Conservation (phyloP, 2,329 filamentous ascomycete genomes). For the Penicillium olsonii region DNA sequence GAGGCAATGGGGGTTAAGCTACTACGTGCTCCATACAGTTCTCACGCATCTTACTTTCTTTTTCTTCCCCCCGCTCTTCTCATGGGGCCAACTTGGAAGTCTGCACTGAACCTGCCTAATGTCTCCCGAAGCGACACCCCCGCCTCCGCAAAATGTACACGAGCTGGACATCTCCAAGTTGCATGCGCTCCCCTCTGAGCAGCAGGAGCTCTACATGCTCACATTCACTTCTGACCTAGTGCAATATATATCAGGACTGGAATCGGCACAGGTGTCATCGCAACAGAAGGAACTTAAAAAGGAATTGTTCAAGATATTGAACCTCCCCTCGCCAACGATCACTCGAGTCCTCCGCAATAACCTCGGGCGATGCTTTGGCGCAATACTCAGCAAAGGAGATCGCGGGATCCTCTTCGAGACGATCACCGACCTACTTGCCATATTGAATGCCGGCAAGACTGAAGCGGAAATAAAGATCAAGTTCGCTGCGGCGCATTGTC, state of each 20-base stretch:
- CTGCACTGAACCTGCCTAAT: slow-evolving; percentile 30
- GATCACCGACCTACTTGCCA: slow-evolving; percentile 78
- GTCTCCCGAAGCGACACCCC: slow-evolving; percentile 39
- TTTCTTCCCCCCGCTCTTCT: slow-evolving; percentile 6
- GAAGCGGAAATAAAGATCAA: slow-evolving; percentile 78
- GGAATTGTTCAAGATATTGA: slow-evolving; percentile 91
- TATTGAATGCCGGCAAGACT: slow-evolving; percentile 72
- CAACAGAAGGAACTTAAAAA: slow-evolving; percentile 92
- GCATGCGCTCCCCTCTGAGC: slow-evolving; percentile 83
- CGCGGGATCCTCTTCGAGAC: slow-evolving; percentile 92
- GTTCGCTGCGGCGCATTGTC: slow-evolving; percentile 82
- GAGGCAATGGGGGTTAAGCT: slow-evolving; percentile 16
- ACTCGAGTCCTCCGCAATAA: slow-evolving; percentile 89
- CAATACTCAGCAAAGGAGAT: slow-evolving; percentile 82
- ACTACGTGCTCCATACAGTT: slow-evolving; percentile 4
- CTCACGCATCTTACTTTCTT: not conserved
- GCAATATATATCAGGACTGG: slow-evolving; percentile 71
- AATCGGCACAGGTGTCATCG: slow-evolving; percentile 76
- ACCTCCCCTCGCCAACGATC: slow-evolving; percentile 75
- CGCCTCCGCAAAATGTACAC: slow-evolving; percentile 38
- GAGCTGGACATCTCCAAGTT: slow-evolving; percentile 91
- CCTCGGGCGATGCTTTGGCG: slow-evolving; percentile 78
- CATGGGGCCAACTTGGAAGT: slow-evolving; percentile 16
- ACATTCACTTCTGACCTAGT: slow-evolving; percentile 82
- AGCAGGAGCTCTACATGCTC: slow-evolving; percentile 91